Conservation (phyloP, 306 rosid species). For the Lathyrus oleraceus region DNA sequence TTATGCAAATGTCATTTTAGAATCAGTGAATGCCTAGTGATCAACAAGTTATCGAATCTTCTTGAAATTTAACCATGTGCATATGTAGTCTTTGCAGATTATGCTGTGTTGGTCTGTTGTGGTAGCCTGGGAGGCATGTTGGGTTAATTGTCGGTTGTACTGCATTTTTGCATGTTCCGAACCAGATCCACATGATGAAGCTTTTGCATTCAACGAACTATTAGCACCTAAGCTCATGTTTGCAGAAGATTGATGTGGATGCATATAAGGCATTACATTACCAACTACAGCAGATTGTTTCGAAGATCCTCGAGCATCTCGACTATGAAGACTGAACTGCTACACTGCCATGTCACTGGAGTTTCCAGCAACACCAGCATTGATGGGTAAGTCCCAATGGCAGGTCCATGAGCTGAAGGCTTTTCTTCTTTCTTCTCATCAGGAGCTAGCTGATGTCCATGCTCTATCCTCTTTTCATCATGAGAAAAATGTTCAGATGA, state of each 20-base stretch:
- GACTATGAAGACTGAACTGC: constrained; percentile 73
- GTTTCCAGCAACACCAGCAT: constrained; percentile 50
- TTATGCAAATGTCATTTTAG: too few species aligned
- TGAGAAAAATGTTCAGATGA: constrained; percentile 63
- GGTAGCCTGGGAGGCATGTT: constrained; percentile 65
- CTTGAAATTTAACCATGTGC: too few species aligned
- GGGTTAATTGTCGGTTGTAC: constrained; percentile 57
- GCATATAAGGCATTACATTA: constrained; percentile 71
- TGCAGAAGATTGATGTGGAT: constrained; percentile 59
- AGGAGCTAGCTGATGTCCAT: constrained; percentile 60
- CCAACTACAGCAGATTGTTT: constrained; percentile 56
- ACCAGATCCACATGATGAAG: constrained; percentile 50
- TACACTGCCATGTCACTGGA: constrained; percentile 49
- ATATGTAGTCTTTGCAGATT: too few species aligned
- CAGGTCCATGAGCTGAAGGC: constrained; percentile 54
- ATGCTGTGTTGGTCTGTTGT: too few species aligned
- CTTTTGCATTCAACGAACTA: constrained; percentile 55
- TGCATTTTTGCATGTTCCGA: constrained; percentile 63
- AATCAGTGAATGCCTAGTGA: too few species aligned
- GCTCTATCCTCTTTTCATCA: constrained; percentile 80
- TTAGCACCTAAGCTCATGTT: constrained; percentile 55
- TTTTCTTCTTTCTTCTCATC: constrained; percentile 71
- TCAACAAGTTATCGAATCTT: too few species aligned
- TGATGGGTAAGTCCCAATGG: constrained; percentile 54
- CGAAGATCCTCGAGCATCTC: constrained; percentile 70